Evolutionary conservation across 2,329 filamentous ascomycete genomes (phyloP).

Genomic region (Helminthosporium solani): DNA sequence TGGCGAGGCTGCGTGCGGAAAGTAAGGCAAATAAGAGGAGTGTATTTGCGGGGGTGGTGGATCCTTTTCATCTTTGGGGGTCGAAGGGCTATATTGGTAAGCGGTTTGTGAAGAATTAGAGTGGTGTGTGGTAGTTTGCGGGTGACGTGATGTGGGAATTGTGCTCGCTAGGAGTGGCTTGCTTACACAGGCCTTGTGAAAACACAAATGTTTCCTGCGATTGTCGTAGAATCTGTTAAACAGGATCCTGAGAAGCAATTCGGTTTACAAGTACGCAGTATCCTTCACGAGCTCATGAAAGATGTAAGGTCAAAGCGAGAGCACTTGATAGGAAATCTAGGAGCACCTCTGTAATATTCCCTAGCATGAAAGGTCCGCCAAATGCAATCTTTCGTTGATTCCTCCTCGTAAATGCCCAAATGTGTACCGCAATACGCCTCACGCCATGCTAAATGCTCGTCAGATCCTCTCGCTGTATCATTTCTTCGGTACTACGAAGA

Average conservation of each 20-base stretch:
- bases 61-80: conserved; percentile 36
- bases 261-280: too few species aligned
- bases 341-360: too few species aligned
- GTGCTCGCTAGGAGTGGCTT: too few species aligned
- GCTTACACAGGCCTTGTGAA: too few species aligned
- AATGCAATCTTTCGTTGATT: background rate
- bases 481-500: conserved; percentile 58
- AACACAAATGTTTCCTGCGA: too few species aligned
- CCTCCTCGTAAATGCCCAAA: background rate
- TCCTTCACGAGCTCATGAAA: too few species aligned
- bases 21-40: conserved; percentile 28
- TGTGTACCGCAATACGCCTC: conserved; percentile 14
- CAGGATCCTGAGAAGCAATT: too few species aligned
- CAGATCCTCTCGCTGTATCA: conserved; percentile 7
- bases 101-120: conserved; percentile 16
- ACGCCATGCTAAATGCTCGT: conserved; percentile 38
- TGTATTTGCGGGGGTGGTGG: conserved; percentile 20
- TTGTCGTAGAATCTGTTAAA: too few species aligned
- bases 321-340: too few species aligned
- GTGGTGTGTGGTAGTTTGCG: background rate
- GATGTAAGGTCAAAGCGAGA: too few species aligned
- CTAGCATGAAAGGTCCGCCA: too few species aligned
- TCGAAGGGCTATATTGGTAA: conserved; percentile 30
- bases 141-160: too few species aligned
- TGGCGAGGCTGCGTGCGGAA: conserved; percentile 27